phyloP scores from a whole-genome alignment of 2,329 filamentous ascomycete genomes.

The Colletotrichum abscissum region DNA sequence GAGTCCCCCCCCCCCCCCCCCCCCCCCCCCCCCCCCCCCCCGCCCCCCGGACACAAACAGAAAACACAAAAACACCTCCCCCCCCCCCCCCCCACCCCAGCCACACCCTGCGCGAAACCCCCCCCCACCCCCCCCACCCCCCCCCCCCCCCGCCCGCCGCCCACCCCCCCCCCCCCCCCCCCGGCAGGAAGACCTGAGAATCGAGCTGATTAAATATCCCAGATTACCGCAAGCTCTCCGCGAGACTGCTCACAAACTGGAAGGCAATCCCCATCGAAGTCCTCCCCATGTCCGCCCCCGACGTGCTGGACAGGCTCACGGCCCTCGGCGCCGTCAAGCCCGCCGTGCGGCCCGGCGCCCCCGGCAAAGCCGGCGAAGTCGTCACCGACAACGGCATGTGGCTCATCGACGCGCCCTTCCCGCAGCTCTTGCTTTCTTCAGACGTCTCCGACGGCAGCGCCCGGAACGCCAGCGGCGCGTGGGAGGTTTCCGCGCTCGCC shows the following conservation, averaged over 20 bases:
- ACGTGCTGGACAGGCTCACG: constrained; percentile 78
- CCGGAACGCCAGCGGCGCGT: constrained; percentile 67
- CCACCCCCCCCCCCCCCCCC: rapidly evolving
- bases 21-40: no score
- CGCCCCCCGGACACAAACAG: no score
- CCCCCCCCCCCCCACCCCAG: no score
- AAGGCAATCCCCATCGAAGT: constrained; percentile 93
- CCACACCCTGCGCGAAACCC: no score
- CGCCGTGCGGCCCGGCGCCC: constrained; percentile 75
- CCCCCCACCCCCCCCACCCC: no score
- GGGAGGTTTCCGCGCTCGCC: constrained; percentile 83
- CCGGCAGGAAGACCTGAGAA: no score
- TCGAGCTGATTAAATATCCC: constrained; percentile 19
- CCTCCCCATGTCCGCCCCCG: constrained; percentile 82
- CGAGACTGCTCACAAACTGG: constrained; percentile 81
- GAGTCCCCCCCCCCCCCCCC: constrained; percentile 41
- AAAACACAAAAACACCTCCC: no score
- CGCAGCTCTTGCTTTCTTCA: constrained; percentile 73
- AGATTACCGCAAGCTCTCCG: constrained; percentile 92
- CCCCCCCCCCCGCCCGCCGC: no score
- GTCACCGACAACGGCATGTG: constrained; percentile 70
- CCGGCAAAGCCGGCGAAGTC: constrained; percentile 84
- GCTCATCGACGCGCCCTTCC: constrained; percentile 94
- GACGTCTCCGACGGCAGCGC: constrained; percentile 55
- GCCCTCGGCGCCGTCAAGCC: constrained; percentile 80